phyloP scores from a whole-genome alignment of 441 rosid genomes.

The Codiaeum variegatum region DNA sequence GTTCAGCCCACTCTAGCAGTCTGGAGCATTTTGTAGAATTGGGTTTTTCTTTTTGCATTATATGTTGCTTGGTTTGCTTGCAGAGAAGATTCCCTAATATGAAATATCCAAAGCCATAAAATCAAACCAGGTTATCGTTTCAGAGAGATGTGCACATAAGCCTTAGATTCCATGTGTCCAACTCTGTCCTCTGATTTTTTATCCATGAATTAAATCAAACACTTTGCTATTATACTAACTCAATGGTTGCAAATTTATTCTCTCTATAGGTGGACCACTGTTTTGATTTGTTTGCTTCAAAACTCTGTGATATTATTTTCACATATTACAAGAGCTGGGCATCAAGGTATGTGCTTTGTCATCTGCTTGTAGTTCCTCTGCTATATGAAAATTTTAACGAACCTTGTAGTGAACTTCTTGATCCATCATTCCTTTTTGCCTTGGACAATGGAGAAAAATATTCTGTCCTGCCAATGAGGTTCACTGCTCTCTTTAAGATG shows the following conservation, averaged over 20 bases:
- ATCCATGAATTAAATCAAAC: neutral
- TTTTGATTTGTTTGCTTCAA: slow-evolving; percentile 91
- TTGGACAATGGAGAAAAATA: slow-evolving; percentile 92
- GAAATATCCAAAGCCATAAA: neutral
- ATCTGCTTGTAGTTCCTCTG: slow-evolving; percentile 13
- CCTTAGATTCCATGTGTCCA: neutral
- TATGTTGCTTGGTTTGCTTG: neutral
- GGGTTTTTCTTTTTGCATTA: neutral
- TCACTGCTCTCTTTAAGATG: slow-evolving; percentile 76
- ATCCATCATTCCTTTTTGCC: slow-evolving; percentile 95
- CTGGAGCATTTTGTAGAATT: neutral
- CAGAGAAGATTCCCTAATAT: slow-evolving; percentile 1
- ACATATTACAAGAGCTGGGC: slow-evolving; percentile 98
- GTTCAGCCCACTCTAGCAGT: neutral
- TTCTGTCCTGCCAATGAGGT: slow-evolving; percentile 89
- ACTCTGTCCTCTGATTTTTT: neutral
- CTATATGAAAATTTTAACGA: slow-evolving; percentile 17
- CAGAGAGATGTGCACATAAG: neutral
- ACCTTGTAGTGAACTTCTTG: slow-evolving; percentile 79
- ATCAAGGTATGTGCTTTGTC: slow-evolving; percentile 62
- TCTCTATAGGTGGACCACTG: slow-evolving; percentile 90
- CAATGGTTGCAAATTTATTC: slow-evolving; percentile 18
- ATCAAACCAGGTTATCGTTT: neutral
- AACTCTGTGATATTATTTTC: slow-evolving; percentile 78
- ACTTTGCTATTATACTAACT: slow-evolving; percentile 8